Base-by-base conservation (phyloP, 2,329 filamentous ascomycete species). In the Botrytis fragariae region DNA sequence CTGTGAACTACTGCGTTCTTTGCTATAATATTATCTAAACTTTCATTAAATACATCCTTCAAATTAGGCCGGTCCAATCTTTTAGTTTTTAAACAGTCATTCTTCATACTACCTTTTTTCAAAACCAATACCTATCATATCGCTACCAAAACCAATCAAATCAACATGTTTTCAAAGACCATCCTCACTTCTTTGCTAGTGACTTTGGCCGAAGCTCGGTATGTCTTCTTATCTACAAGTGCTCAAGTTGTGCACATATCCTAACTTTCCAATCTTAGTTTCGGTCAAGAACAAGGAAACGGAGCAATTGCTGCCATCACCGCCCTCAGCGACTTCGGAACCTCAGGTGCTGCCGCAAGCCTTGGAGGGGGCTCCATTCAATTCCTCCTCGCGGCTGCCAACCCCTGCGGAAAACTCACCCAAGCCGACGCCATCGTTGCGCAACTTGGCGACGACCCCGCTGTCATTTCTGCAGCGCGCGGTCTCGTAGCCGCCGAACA, bases 401-500 rank as follows among this genome's bases (percentile, higher is more conserved):
- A 90, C 81, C 87, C 91, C 51, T 93, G 91, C 77, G 88, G 84
- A 75, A 92, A 91, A 62, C 89, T 92, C 77, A 82, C 82, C 35
- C 87, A 89, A 63, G 91, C 89, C 75, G 91, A 92, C 79, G 80
- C 89, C 78, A 91, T 93, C 79, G 85, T 92, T 75, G 79, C 85
- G 14, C 82, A 87, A 71, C 89, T 92, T 48, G 91, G 90, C 71
- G 86, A 83, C 63, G 88, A 88, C 77, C 82, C 85, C n/a, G 83
- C 86, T 74, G 89, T 90, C 76, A 84, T 92, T 73, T 84, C 86
- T 22, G 90, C 88, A 32, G 91, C 91, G 29, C 86, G 86, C 73
- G 87, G 86, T 25, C 85, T 92, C 54, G 90, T 92, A 22, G 86
- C 87, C 39, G 90, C 90, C 6, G 90, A 92, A 84, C 90, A 91